Evolutionary conservation across 1,284 basidiomycete species (phyloP), one percentile per base, ranked within the genome.

Genomic region (Golubevia pallescens): DNA sequence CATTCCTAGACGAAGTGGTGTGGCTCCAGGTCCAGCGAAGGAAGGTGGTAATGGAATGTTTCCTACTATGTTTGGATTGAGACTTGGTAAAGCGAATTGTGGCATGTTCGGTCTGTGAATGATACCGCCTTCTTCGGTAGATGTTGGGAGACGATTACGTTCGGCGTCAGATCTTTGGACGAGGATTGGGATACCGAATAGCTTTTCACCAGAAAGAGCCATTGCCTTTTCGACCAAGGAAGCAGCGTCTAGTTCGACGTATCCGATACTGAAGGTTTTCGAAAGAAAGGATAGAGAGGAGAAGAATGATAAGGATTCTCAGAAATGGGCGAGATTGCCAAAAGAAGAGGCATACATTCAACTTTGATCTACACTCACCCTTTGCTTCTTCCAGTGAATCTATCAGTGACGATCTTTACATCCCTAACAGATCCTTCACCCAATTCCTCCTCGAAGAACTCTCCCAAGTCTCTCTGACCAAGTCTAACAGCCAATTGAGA

Each of bases 161-260:
- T 79, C 77, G 7, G 75, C 77, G 21, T 82, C 81, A 1, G 74
- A 77, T 13, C 53, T 59, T 68, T 85, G 82, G 10, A 85, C 73
- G 3, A 77, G 63, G 20, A 85, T 80, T 2, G 82, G 78, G 20
- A 80, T 67, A 53, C 82, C 82, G 62, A 82, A 85, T 34, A 85
- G 59, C 14, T 66, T 58, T 42, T 76, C 70, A 28, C 82, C 82
- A 3, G 72, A 73, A 19, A 84, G 66, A 24, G 67, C 71, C n/a
- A 78, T 62, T 1, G 82, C 82, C 53, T 74, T 72, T 1, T 67
- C 65, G 6, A 81, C 74, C 3, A 83, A 66, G 10, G 71, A 71
- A 14, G 69, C 66, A 19, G 68, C 67, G 1, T 67, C 67, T 32
- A 84, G 69, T 55, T 84, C 81, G 28, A 83, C 81, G 58, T 74